phyloP scores from a whole-genome alignment of 2,329 filamentous ascomycete genomes.

The Pseudogymnoascus sp. region DNA sequence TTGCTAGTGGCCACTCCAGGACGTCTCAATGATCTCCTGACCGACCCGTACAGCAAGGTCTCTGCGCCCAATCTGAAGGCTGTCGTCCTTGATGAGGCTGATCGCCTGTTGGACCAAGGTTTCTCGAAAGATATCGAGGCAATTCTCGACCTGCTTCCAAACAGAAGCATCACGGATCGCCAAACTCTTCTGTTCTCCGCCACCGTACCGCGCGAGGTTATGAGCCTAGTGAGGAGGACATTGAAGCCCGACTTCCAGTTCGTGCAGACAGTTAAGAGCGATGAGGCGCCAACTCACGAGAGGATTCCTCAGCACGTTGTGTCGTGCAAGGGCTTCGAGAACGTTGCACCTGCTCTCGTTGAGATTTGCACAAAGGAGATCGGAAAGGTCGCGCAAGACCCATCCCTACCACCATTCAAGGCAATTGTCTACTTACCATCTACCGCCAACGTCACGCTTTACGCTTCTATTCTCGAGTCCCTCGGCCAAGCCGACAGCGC shows the following conservation, averaged over 20 bases:
- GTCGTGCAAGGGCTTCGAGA: constrained; percentile 60
- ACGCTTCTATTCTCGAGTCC: constrained; percentile 45
- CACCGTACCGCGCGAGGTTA: constrained; percentile 79
- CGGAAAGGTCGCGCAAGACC: constrained; percentile 14
- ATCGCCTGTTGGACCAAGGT: constrained; percentile 95
- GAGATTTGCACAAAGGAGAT: constrained; percentile 37
- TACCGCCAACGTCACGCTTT: constrained; percentile 63
- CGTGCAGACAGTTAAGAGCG: constrained; percentile 72
- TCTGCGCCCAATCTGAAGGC: constrained; percentile 63
- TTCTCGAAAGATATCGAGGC: constrained; percentile 59
- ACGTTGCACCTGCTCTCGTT: constrained; percentile 67
- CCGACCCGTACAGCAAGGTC: constrained; percentile 44
- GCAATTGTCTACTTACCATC: constrained; percentile 86
- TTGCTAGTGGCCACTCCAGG: constrained; percentile 87
- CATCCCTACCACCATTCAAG: constrained; percentile 56
- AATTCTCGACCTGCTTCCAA: constrained; percentile 59
- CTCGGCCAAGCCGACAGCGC: constrained; percentile 16
- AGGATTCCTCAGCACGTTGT: constrained; percentile 75
- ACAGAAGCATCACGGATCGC: constrained; percentile 54
- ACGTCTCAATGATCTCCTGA: constrained; percentile 68
- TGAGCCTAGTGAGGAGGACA: constrained; percentile 63
- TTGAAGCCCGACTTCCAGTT: constrained; percentile 83
- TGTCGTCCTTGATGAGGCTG: constrained; percentile 91
- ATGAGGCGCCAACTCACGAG: constrained; percentile 81
- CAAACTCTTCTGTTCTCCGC: constrained; percentile 96